Base-by-base conservation (phyloP, 805 yeast genomes). In the Pichia rugopelliculosa region DNA sequence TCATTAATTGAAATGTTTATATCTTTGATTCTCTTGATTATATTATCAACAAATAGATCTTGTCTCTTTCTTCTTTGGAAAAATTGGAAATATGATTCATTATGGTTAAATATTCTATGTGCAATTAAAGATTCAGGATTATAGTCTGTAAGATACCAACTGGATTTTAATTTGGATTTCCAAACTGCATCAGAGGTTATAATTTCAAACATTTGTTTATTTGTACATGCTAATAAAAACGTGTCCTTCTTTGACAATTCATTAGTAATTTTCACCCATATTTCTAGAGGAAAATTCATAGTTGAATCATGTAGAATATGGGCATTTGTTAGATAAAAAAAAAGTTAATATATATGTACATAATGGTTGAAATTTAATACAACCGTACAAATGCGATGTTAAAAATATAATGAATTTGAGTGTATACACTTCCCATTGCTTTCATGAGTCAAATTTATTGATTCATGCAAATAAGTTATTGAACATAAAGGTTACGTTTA, bases 121-220 rank as follows among this genome's bases (percentile, higher is more conserved):
- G 44, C 40, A 1, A 36, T 27, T n/a, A 47, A 18, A 22, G 44
- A n/a, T 13, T 15, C 5, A 4, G 38, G 39, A 23, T 44, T 22
- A 22, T 48, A 48, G 33, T 44, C 44, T 1, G 45, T 18, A 25
- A 48, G 33, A 25, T 39, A 44, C 45, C 45, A 48, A 21, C 27
- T 36, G 13, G 33, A 36, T n/a, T 30, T 39, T 17, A 48, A 27
- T n/a, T 39, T 44, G 3, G 52, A 50, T 41, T 25, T 48, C 64
- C 64, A 59, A n/a, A 59, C 44, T 10, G 36, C 4, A 48, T 57
- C 53, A 12, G 50, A 42, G 11, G 46, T 30, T 12, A 59, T 40
- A 17, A 25, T 37, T 9, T 17, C 13, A 40, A 46, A 39, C 9
- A 53, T 42, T 1, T 11, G 10, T 37, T 46, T 48, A 27, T 36